phyloP scores from a whole-genome alignment of 2,329 filamentous ascomycete species.

The Trichoderma hamatum region DNA sequence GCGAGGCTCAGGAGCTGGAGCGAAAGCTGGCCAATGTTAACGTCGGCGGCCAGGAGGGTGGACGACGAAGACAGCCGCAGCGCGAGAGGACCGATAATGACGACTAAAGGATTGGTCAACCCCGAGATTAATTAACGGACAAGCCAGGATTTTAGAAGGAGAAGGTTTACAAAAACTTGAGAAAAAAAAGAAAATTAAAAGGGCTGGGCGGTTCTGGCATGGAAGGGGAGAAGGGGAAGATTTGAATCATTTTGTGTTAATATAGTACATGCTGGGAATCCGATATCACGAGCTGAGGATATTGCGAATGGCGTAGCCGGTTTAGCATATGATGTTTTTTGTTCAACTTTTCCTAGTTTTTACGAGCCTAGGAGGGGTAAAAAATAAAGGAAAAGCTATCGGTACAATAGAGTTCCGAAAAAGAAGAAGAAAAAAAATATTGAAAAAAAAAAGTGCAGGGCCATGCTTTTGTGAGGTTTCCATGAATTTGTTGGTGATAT shows the following conservation, averaged over 20 bases:
- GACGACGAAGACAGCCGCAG: constrained; percentile 39
- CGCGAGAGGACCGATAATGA: constrained; percentile 59
- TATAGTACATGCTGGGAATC: constrained; percentile 41
- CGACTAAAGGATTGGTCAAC: constrained; percentile 46
- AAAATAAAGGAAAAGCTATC: constrained; percentile 15
- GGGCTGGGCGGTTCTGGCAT: constrained; percentile 30
- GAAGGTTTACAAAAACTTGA: background rate
- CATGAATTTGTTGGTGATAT: background rate
- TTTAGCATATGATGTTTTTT: constrained; percentile 41
- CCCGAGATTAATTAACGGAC: constrained; percentile 8
- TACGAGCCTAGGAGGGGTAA: constrained; percentile 20
- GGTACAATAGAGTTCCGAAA: constrained; percentile 26
- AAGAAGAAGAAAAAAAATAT: constrained; percentile 16
- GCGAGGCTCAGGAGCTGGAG: constrained; percentile 72
- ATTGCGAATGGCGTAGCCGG: constrained; percentile 44
- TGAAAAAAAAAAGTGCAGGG: background rate
- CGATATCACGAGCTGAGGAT: constrained; percentile 36
- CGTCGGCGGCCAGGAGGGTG: constrained; percentile 36
- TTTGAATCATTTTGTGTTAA: constrained; percentile 37
- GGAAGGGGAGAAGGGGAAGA: constrained; percentile 26
- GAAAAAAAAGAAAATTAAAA: constrained; percentile 9
- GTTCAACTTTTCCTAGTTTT: constrained; percentile 29
- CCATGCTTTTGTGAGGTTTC: background rate
- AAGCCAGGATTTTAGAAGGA: constrained; percentile 7
- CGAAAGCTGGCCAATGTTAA: constrained; percentile 59